Evolutionary conservation across 2,329 filamentous ascomycete species (phyloP).

Genomic region (Balansia obtecta): DNA sequence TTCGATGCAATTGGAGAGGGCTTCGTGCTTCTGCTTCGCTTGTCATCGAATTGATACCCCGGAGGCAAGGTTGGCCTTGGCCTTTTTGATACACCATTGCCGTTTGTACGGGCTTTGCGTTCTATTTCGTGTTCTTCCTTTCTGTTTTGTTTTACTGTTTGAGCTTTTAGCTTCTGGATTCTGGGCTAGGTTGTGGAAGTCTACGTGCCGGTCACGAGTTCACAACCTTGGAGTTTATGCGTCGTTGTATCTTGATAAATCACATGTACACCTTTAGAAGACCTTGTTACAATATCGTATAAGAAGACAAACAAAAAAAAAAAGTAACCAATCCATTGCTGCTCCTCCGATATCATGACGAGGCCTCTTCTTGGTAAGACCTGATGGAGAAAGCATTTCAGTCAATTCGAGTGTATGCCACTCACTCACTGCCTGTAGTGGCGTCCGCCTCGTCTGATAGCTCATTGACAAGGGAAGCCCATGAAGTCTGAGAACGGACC

Average conservation of each 20-base stretch:
- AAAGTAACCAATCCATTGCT: background rate
- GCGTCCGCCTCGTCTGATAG: background rate
- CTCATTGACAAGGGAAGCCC: background rate
- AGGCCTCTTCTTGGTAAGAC: no score
- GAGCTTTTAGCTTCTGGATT: background rate
- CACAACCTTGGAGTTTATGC: conserved; percentile 12
- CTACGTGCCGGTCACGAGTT: conserved; percentile 21
- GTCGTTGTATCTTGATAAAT: conserved; percentile 3
- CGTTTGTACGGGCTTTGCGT: background rate
- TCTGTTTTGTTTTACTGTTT: background rate
- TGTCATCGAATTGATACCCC: background rate
- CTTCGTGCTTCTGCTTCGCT: conserved; percentile 10
- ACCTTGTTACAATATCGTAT: conserved; percentile 4
- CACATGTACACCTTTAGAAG: background rate
- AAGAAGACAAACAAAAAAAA: background rate
- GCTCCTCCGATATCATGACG: background rate
- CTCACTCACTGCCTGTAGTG: background rate
- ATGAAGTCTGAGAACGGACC: background rate
- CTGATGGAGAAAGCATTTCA: no score
- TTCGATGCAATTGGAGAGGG: conserved; percentile 23
- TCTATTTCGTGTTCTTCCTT: background rate
- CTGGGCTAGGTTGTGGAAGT: conserved; percentile 9
- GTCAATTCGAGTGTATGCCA: no score
- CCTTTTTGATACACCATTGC: background rate
- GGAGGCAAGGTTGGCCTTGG: background rate